A percentile compares a stretch with the other conserved stretches of the same genome.
Conservation (phyloP, 352 stramenopile genomes). For the Pythium chondricola region DNA sequence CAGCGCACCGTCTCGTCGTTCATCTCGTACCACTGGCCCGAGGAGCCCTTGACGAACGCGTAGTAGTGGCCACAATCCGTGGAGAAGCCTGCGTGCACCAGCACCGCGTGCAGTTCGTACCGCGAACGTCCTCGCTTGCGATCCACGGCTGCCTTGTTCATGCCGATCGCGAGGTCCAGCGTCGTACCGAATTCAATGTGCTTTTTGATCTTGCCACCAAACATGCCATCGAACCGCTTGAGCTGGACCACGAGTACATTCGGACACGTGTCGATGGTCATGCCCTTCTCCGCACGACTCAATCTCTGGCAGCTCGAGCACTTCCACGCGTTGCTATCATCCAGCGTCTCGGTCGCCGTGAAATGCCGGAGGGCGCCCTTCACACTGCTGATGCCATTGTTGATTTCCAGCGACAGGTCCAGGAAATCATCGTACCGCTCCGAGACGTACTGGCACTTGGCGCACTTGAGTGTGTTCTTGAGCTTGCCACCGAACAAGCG, state of each 20-base stretch:
- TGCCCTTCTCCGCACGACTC: conserved; percentile 73
- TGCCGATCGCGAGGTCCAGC: conserved; percentile 60
- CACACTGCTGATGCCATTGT: conserved; percentile 65
- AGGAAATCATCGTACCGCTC: conserved; percentile 83
- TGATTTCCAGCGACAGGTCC: conserved; percentile 86
- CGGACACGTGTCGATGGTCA: conserved; percentile 73
- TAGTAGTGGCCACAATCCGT: conserved; percentile 90
- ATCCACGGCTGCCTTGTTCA: conserved; percentile 51
- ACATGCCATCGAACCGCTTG: conserved; percentile 86
- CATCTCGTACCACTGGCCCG: conserved; percentile 91
- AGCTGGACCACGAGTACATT: conserved; percentile 88
- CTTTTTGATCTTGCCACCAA: conserved; percentile 86
- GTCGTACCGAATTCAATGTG: conserved; percentile 67
- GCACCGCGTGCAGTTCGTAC: conserved; percentile 76
- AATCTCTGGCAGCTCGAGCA: conserved; percentile 75
- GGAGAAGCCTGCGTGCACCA: conserved; percentile 86
- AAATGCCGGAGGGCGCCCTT: conserved; percentile 76
- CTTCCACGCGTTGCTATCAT: conserved; percentile 82
- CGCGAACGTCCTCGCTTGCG: conserved; percentile 38
- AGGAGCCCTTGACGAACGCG: conserved; percentile 82
- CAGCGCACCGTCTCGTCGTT: conserved; percentile 86
- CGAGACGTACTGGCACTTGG: conserved; percentile 74
- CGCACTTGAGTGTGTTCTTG: conserved; percentile 80
- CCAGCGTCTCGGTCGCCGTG: conserved; percentile 75
- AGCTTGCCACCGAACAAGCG: conserved; percentile 82